Base-by-base conservation (phyloP, 1,139 yeast genomes). In the Sugiyamaella grinbergsii region DNA sequence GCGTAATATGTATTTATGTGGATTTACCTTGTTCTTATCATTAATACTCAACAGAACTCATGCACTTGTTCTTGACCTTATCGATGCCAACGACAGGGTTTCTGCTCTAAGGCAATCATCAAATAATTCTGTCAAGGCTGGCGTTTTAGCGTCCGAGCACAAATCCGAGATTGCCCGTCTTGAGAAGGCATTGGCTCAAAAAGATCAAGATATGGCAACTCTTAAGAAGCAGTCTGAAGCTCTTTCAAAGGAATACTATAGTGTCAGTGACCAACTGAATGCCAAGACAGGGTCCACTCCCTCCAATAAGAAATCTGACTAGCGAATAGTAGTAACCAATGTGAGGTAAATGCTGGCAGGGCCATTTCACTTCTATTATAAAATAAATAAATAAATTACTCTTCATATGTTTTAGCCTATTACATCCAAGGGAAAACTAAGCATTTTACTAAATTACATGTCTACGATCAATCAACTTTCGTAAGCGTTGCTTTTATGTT, bases 1-100 rank as follows among this genome's bases (percentile, higher is more conserved):
- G 74, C 82, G 99, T 73, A 94, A 94, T 75, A 83, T 91, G 86
- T 94, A 94, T 65, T 78, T 94, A 54, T 89, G 97, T 62, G 99
- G 99, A 1, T 90, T 91, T 71, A 90, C 98, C 2, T 77, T 94
- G 68, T 94, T 94, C 69, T 75, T 93, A 65, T 87, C 96, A 1
- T 76, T 90, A 64, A 85, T 90, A 53, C 81, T 91, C 61, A 83
- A 85, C 63, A 80, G 97, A 71, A 90, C 96, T n/a, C 89, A 86
- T 67, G 75, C 81, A 3, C 76, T 91, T 65, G 96, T 89, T 29
- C 82, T 82, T 49, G 95, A 87, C 62, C 76, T 89, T 69, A 72
- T 89, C 57, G 78, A 78, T 56, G 77, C 87, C 66, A 85, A 84
- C 64, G 80, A 75, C 55, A 65, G 52, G 53, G 48, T 57, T 54